Base-by-base conservation (phyloP, 2,329 filamentous ascomycete species). In the Fusarium torreyae region DNA sequence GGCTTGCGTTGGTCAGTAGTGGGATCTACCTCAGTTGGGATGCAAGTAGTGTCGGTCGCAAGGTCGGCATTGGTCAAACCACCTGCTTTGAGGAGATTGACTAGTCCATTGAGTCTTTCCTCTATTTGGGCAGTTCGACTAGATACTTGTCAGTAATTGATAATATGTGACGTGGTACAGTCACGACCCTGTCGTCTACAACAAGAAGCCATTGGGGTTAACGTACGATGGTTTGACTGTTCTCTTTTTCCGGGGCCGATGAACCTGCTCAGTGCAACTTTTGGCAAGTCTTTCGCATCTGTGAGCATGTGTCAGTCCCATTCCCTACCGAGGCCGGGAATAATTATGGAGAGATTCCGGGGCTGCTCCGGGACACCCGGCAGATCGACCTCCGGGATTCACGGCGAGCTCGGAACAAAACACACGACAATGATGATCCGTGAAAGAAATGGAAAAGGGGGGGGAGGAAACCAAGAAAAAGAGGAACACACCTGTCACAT, bases 71-170 rank as follows among this genome's bases (percentile, higher is more conserved):
- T 69, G 7, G 67, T 66, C 13, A 82, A 64, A 6, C 83, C 81
- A 6, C 81, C 81, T 3, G 83, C 81, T 34, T 82, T 81, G 4
- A 87, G 77, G 0, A 85, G 77, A 51, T 83, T 82, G 22, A 86
- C 81, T 2, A 87, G 77, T 18, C 82, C 83, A 63, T 86, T 84
- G 9, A 86, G 74, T 8, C 82, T 80, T 57, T 85, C 81, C 61
- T 86, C 84, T 15, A 86, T 81, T 58, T 85, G 83, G 1, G 82
- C 81, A 4, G 84, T 86, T 70, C 79, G 81, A 15, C 84, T 86
- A 15, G 14, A 15, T 6, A 6, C 7, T 17, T 34, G 14, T 70
- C 9, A 51, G 52, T 46, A 3, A 22, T n/a, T 4, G 14, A n/a
- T 3, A 6, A 17, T 39, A 31, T 38, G 22, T 24, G 11, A 42